A percentile compares a stretch with the other conserved stretches of the same genome.
These are phyloP conservation scores for Pseudonitzschia delicatissima DNA, from an alignment of 108 stramenopile species.

Conservation along the genomic window DNA sequence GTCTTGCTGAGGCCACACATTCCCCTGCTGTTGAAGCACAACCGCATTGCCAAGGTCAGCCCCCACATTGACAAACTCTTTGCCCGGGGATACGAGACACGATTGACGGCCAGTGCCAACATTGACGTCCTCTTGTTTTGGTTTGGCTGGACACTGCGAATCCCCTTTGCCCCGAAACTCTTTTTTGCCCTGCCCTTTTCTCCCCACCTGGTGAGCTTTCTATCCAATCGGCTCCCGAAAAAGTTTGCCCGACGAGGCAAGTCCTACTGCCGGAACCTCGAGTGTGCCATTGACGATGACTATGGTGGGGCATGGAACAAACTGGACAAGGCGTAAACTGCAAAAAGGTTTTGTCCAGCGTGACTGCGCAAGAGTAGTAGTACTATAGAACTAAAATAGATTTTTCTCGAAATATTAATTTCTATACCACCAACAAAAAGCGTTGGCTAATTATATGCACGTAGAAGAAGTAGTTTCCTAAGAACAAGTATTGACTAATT, in stretches of 20 bases:
- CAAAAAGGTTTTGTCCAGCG: too few species aligned
- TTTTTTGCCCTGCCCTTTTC: conserved; percentile 61
- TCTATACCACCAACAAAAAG: too few species aligned
- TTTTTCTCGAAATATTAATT: too few species aligned
- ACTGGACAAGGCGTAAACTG: conserved; percentile 27
- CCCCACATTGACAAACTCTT: conserved; percentile 58
- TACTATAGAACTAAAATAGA: conserved; percentile 1
- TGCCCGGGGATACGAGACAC: conserved; percentile 54
- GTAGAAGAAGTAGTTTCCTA: too few species aligned
- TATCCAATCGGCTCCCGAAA: conserved; percentile 65
- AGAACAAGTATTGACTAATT: too few species aligned
- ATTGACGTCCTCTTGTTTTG: conserved; percentile 74
- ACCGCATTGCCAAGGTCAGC: conserved; percentile 59
- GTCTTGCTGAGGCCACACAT: conserved; percentile 69
- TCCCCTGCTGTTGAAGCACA: conserved; percentile 53
- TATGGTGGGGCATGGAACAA: conserved; percentile 60
- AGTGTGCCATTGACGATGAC: conserved; percentile 55
- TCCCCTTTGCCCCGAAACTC: conserved; percentile 47
- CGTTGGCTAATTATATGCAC: too few species aligned
- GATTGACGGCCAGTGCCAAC: conserved; percentile 56
- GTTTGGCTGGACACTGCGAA: conserved; percentile 67
- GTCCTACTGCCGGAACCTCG: conserved; percentile 37
- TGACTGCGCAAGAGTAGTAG: neutral
- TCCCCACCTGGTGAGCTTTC: conserved; percentile 47
- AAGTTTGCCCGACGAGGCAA: conserved; percentile 48